Evolutionary conservation across 306 rosid genomes (phyloP).

Genomic region (Quercus parvula): DNA sequence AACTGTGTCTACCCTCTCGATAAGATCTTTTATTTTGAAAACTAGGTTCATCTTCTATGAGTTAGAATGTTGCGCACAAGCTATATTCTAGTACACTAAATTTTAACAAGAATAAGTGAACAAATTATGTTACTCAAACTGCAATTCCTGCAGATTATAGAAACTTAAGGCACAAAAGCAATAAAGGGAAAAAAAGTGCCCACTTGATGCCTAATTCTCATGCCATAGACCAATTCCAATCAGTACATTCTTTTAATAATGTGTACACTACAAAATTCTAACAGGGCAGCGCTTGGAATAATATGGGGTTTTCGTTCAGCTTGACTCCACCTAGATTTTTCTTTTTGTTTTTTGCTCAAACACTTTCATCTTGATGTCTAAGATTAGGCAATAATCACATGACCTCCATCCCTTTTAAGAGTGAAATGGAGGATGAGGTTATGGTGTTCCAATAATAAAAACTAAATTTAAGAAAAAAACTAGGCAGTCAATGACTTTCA

Average conservation of each 20-base stretch:
- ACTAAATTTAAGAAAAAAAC: not conserved
- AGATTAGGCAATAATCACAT: not conserved
- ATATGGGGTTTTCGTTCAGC: not conserved
- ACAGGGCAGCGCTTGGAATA: not conserved
- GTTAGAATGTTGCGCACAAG: not conserved
- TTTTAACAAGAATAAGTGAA: not conserved
- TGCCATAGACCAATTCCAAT: not conserved
- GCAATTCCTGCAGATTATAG: not conserved
- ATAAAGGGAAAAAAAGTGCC: not conserved
- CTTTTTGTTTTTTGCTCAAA: no score
- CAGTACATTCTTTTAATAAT: not conserved
- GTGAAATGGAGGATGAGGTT: no score
- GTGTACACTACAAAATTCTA: not conserved
- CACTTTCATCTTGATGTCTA: not conserved
- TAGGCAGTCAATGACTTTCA: not conserved
- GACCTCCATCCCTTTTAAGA: no score
- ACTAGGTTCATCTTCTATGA: not conserved
- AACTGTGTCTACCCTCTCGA: not conserved
- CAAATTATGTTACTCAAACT: not conserved
- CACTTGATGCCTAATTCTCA: not conserved
- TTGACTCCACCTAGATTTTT: not conserved
- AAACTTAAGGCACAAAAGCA: not conserved
- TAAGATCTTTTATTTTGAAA: not conserved
- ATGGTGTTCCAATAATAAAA: no score
- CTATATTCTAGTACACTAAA: not conserved